A percentile compares a stretch with the other conserved stretches of the same genome.
phyloP scores from a whole-genome alignment of 768 basidiomycete species.

The Daedaleopsis nitida region DNA sequence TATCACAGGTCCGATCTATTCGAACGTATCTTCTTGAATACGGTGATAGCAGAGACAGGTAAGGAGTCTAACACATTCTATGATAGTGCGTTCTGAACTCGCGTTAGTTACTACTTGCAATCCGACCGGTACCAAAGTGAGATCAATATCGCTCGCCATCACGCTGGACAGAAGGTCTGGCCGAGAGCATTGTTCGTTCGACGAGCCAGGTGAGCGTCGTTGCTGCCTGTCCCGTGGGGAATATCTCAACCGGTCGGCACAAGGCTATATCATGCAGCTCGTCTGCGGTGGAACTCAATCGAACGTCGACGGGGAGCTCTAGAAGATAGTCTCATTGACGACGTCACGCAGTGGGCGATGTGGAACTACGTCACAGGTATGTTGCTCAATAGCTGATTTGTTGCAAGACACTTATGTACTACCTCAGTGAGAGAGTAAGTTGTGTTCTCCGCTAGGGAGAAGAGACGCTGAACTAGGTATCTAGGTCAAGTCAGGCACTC shows the following conservation, averaged over 20 bases:
- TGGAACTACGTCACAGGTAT: slow-evolving; percentile 68
- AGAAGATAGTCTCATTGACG: slow-evolving; percentile 68
- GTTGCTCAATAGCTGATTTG: background rate
- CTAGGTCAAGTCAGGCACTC: slow-evolving; percentile 41
- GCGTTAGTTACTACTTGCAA: slow-evolving; percentile 55
- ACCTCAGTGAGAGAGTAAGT: slow-evolving; percentile 34
- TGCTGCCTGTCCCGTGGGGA: background rate
- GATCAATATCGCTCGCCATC: slow-evolving; percentile 65
- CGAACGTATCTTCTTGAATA: slow-evolving; percentile 75
- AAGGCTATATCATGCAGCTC: slow-evolving; percentile 66
- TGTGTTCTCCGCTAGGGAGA: background rate
- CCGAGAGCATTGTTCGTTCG: slow-evolving; percentile 71
- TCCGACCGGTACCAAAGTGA: slow-evolving; percentile 60
- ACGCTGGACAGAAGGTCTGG: slow-evolving; percentile 74
- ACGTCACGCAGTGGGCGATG: slow-evolving; percentile 73
- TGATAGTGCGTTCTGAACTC: slow-evolving; percentile 13
- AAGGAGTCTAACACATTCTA: background rate
- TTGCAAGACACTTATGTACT: background rate
- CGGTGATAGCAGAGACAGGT: slow-evolving; percentile 66
- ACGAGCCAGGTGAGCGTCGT: slow-evolving; percentile 53
- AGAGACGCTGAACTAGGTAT: background rate
- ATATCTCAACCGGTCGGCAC: background rate
- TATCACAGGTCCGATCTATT: slow-evolving; percentile 59
- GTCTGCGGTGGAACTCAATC: slow-evolving; percentile 73
- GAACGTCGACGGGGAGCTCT: slow-evolving; percentile 61